Evolutionary conservation across 495 filamentous ascomycete species (phyloP), one percentile per base, ranked within the genome.

Genomic region (Aspergillus saccharolyticus): DNA sequence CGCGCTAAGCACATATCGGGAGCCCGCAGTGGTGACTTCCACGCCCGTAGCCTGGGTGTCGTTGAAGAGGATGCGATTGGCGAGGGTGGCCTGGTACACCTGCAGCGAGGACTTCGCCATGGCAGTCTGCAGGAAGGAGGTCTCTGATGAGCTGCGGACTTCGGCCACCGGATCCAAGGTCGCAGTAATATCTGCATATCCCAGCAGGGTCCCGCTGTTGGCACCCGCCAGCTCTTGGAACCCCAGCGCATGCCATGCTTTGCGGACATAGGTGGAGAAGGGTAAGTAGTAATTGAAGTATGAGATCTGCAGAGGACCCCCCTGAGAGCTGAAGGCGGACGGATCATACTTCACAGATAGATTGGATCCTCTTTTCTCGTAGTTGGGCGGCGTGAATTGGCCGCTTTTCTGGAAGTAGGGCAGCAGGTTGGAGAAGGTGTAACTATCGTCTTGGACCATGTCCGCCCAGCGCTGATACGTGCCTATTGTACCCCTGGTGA

Each of bases 1-100:
- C 10, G 66, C 74, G 0, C 53, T 44, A 3, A 83, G 47, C 0
- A 56, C 68, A 58, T 73, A 79, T 10, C 46, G 20, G 3, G 56
- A 17, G 0, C 60, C 60, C 0, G 10, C 50, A 1, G 45, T 24
- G 65, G 56, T 44, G 16, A 75, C 72, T 9, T 30, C 44, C 4
- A 77, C 74, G 3, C 67, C 71, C 0, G 64, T 76, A 10, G 76
- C 76, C 30, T 58, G 57, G 28, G 55, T 48, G 9, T 66, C 58
- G 47, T 30, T 17, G 22, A 73, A 67, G 3, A 68, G 16, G 25
- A 73, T 65, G 42, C 62, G 4, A 12, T 44, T 28, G 4, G 52
- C 61, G 16, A 58, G 19, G 3, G 61, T 61, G 1, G 21, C 33
- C n/a, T 24, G 9, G 18, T 60, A 61, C 12, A 66, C 44, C 3